A percentile compares a stretch with the other conserved stretches of the same genome.
These are phyloP conservation scores for Globisporangium solare DNA, from an alignment of 352 stramenopile species.

Conservation along the genomic window DNA sequence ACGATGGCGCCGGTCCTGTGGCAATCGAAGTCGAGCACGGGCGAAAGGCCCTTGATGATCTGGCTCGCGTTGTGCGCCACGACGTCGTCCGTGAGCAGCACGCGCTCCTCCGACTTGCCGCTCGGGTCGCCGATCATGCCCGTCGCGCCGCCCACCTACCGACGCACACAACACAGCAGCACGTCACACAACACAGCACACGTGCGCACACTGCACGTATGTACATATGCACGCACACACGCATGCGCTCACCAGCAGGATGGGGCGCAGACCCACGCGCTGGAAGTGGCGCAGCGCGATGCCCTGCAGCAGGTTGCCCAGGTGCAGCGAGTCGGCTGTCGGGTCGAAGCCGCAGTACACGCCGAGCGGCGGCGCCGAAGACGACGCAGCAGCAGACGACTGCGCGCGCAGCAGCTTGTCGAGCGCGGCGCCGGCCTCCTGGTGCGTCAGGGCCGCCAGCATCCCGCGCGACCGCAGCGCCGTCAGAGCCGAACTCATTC, in stretches of 20 bases:
- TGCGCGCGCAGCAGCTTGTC: conserved; percentile 36
- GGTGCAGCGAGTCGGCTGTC: conserved; percentile 88
- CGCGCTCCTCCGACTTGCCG: conserved; percentile 96
- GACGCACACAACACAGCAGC: neutral
- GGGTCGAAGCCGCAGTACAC: conserved; percentile 91
- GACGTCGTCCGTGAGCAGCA: conserved; percentile 92
- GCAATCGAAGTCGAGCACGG: conserved; percentile 94
- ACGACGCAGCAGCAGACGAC: neutral
- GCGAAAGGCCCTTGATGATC: conserved; percentile 89
- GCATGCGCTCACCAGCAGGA: conserved; percentile 56
- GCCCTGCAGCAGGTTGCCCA: conserved; percentile 87
- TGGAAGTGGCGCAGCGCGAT: conserved; percentile 89
- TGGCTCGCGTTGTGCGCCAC: conserved; percentile 89
- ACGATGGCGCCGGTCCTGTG: conserved; percentile 89
- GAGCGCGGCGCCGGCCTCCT: conserved; percentile 46
- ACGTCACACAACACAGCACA: too few relatives aligned
- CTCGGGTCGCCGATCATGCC: conserved; percentile 97
- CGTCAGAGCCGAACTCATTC: conserved; percentile 66
- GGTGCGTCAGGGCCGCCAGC: conserved; percentile 68
- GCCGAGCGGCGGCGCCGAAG: conserved; percentile 19
- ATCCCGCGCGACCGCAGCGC: conserved; percentile 64
- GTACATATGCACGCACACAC: too few relatives aligned
- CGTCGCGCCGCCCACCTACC: conserved; percentile 74
- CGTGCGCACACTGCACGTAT: too few relatives aligned
- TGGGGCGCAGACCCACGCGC: conserved; percentile 82